Evolutionary conservation across 805 yeast species (phyloP), one percentile per base, ranked within the genome.

Genomic region (Yarrowia keelungensis): DNA sequence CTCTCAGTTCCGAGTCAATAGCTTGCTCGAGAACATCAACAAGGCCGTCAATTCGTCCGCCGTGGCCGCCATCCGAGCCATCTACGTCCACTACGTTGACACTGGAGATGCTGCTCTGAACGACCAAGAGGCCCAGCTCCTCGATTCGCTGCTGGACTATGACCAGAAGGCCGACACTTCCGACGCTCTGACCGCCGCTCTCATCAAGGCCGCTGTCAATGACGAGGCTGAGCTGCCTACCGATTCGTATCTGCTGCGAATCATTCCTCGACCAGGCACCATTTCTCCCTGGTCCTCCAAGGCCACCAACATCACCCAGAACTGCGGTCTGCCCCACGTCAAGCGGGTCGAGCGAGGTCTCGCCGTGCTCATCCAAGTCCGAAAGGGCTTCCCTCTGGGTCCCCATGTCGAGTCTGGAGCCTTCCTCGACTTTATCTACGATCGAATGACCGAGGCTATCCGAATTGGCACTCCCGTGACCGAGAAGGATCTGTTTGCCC

Each of bases 211-310:
- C 5, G 74, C 80, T 35, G 70, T 75, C 26, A 73, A 77, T 58
- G 70, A 79, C 26, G 75, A 79, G 46, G 67, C 69, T 8, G 51
- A 67, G 38, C 53, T 74, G 53, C 78, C 79, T 12, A 76, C 76
- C 50, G 71, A 75, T 61, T 80, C 86, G 41, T 84, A 86, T 71
- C 80, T 92, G 72, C 80, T 94, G 58, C 85, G 97, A 77, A 84
- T 95, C 66, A 83, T 92, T 66, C 99, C 99, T 53, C 87, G 98
- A 78, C 82, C 92, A 8, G 99, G 99, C 71, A 95, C 99, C 12
- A 94, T 95, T 72, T 93, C 98, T 35, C 98, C 99, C 42, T 95
- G 99, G 99, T 91, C 97, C 10, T 93, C 98, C 14, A 95, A 95
- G 81, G 99, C 99, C 36, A 93, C 99, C 49, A 94, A 95, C 80